Base-by-base conservation (phyloP, 1,284 basidiomycete species). In the Malassezia yamatoensis region DNA sequence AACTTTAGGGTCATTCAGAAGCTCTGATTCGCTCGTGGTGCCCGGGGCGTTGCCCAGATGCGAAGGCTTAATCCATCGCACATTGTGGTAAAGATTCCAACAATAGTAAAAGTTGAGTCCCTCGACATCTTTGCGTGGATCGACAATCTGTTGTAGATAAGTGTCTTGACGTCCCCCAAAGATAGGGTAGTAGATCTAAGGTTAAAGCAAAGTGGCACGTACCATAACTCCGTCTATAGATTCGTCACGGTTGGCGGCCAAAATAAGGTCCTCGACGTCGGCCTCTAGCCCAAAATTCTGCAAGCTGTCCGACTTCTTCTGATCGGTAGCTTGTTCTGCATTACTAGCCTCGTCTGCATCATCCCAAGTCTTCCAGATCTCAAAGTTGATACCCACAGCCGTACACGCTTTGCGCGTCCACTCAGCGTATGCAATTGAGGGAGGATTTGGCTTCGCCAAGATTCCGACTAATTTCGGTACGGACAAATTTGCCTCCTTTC, bases 211-310 rank as follows among this genome's bases (percentile, higher is more conserved):
- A 44, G 18, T 9, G 15, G 15, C 12, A 70, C 83, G 56, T 67
- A 88, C 90, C 90, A 96, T 93, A 71, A 96, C 90, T n/a, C 91
- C 91, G 77, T 94, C 83, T 7, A 94, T 83, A 58, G 79, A 80
- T 20, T 80, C 78, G 72, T 94, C 88, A 61, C 88, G 87, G 71
- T 96, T 96, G 18, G 90, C 72, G 20, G 70, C 70, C 29, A 74
- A 69, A 61, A 74, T 74, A 32, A 62, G 60, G 50, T 73, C 72
- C 58, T 77, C 74, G 43, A 70, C 66, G 48, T 76, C 74, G 16
- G 68, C 74, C 36, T 91, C 88, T 54, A 96, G 85, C 64, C 96
- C 91, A 6, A 87, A 90, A 75, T 94, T 90, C 11, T 90, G 88
- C 38, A 76, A 62, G 11, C 77, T 79, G 11, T 76, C 74, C 16